These are phyloP conservation scores for Rhodosporidiobolus odoratus DNA, from an alignment of 768 basidiomycete genomes.

Conservation along the genomic window DNA sequence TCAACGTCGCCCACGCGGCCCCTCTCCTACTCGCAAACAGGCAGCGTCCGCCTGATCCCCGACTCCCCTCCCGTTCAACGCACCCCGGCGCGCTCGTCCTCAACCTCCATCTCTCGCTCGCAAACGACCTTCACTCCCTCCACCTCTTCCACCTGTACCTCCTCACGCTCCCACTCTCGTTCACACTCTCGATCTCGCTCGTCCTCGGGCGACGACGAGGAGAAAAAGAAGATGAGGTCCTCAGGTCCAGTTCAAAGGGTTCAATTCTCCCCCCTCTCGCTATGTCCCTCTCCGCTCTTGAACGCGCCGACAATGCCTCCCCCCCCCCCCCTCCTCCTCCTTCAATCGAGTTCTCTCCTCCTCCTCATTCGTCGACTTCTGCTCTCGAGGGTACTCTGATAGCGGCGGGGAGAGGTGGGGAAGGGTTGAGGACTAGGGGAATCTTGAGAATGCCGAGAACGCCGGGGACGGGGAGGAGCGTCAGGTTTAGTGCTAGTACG, in stretches of 20 bases:
- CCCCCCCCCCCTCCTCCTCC: constrained; percentile 18
- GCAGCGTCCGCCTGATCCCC: constrained; percentile 24
- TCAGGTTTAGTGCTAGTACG: constrained; percentile 27
- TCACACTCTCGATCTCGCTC: constrained; percentile 12
- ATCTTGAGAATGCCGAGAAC: constrained; percentile 31
- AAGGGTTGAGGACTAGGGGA: constrained; percentile 3
- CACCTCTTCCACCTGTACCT: neutral
- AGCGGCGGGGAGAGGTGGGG: neutral
- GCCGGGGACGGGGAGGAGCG: constrained; percentile 35
- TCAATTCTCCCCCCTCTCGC: constrained; percentile 36
- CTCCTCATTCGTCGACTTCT: neutral
- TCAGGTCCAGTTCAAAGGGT: constrained; percentile 7
- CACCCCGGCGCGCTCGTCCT: neutral
- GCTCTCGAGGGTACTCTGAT: neutral
- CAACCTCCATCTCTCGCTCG: too few relatives aligned
- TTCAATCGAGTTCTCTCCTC: neutral
- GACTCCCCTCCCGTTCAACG: constrained; percentile 27
- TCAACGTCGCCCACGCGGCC: neutral
- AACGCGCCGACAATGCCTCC: constrained; percentile 17
- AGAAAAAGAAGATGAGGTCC: neutral
- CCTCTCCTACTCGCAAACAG: neutral
- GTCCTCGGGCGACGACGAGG: neutral
- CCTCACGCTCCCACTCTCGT: constrained; percentile 2
- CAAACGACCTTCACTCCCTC: neutral
- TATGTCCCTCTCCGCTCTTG: constrained; percentile 33